Conservation (phyloP, 768 basidiomycete species). For the Trametes punicea region DNA sequence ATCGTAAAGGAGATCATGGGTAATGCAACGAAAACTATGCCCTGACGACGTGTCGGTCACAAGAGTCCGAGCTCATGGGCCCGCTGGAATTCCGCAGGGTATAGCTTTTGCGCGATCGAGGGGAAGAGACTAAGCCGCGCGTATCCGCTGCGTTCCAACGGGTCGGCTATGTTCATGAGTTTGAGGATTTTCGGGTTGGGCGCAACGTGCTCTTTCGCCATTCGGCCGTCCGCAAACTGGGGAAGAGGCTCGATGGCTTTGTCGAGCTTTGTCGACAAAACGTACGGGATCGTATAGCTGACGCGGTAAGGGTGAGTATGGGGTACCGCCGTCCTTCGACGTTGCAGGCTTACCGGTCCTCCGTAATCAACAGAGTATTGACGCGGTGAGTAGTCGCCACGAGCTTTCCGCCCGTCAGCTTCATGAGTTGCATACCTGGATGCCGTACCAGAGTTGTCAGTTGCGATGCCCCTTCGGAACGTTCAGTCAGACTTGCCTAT, state of each 20-base stretch:
- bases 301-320: neutral
- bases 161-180: conserved; percentile 27
- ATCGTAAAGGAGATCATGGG: neutral
- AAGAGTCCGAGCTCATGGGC: conserved; percentile 9
- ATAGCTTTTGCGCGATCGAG: conserved; percentile 26
- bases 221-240: conserved; percentile 24
- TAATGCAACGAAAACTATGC: no score
- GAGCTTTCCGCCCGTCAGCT: conserved; percentile 29
- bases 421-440: conserved; percentile 31
- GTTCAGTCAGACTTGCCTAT: conserved; percentile 23
- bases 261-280: conserved; percentile 30
- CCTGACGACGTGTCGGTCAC: no score
- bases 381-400: conserved; percentile 33
- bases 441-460: neutral
- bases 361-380: conserved; percentile 31
- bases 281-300: conserved; percentile 32
- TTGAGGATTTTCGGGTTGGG: conserved; percentile 27
- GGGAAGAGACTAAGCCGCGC: conserved; percentile 30
- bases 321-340: neutral
- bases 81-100: conserved; percentile 20
- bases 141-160: conserved; percentile 29
- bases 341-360: conserved; percentile 24
- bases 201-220: conserved; percentile 26
- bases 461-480: neutral
- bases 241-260: conserved; percentile 27